A percentile compares a stretch with the other conserved stretches of the same genome.
These are phyloP conservation scores for Acanthamoeba royreba DNA, from an alignment of 208 protist genomes.

Conservation along the genomic window DNA sequence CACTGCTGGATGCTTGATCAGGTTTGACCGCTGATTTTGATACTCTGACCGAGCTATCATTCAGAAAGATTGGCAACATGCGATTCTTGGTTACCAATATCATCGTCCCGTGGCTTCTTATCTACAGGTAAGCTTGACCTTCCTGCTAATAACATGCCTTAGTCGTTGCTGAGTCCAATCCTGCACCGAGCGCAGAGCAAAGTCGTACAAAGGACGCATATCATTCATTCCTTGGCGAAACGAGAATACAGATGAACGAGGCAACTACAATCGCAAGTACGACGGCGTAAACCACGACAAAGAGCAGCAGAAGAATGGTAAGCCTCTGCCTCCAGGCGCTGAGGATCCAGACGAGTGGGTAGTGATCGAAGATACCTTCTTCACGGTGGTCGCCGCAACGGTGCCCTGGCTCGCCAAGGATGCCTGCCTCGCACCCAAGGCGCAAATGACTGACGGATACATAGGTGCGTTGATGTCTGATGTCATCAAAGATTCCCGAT, in stretches of 20 bases:
- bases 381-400: not conserved
- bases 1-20: not conserved
- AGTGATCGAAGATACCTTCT: not conserved
- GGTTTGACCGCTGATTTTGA: not conserved
- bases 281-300: constrained; percentile 20
- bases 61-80: constrained; percentile 36
- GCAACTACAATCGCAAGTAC: not conserved
- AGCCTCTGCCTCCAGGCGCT: not conserved
- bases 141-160: not conserved
- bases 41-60: not conserved
- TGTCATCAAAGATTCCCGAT: not conserved
- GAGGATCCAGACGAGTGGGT: not conserved
- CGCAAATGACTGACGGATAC: not conserved
- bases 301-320: not conserved
- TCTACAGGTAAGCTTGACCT: not conserved
- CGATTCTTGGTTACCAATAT: not conserved
- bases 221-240: not conserved
- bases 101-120: not conserved
- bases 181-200: not conserved
- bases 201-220: not conserved
- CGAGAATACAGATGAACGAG: not conserved
- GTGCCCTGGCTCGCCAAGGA: not conserved
- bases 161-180: not conserved
- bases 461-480: not conserved
- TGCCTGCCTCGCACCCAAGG: constrained; percentile 1